Base-by-base conservation (phyloP, 345 rosid species). In the Kernera saxatilis region DNA sequence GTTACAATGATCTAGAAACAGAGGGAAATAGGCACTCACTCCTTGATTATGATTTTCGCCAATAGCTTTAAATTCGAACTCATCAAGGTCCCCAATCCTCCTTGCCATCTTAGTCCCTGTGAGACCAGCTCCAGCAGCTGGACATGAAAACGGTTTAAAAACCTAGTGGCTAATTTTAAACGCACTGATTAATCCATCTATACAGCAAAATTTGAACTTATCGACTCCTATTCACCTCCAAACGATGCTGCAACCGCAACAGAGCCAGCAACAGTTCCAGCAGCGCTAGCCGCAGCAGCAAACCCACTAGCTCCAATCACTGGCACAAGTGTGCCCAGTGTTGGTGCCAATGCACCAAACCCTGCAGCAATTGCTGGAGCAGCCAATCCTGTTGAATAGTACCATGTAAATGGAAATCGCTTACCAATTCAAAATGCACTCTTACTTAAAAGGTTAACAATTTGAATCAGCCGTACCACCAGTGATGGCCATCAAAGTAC, bases 101-200 rank as follows among this genome's bases (percentile, higher is more conserved):
- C 96, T 81, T 39, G 99, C 99, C 99, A 88, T 89, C 84, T 94
- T 94, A 70, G 84, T 81, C 69, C 99, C 97, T 1, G 96, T 85
- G 79, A 91, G 99, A 78, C 99, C 99, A 72, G 97, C 99, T 77
- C 99, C 99, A 64, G 99, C 99, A 81, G 95, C 99, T 94, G 83
- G 70, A 25, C 36, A 21, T 5, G 5, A 53, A 60, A 61, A 36
- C 21, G 5, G 6, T 62, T 10, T 1, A 13, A 44, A 17, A 71
- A 65, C 30, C 17, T 59, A 51, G 32, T 40, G 62, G 56, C 68
- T 74, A 58, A 59, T 3, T 21, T 39, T 17, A 67, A 50, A 55
- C 11, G 36, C 46, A 69, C 50, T 33, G 29, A 44, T 39, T n/a
- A 45, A 59, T 37, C 37, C 50, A 62, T 40, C 45, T n/a, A 54